phyloP scores from a whole-genome alignment of 345 rosid species.

The Rhodamnia argentea region DNA sequence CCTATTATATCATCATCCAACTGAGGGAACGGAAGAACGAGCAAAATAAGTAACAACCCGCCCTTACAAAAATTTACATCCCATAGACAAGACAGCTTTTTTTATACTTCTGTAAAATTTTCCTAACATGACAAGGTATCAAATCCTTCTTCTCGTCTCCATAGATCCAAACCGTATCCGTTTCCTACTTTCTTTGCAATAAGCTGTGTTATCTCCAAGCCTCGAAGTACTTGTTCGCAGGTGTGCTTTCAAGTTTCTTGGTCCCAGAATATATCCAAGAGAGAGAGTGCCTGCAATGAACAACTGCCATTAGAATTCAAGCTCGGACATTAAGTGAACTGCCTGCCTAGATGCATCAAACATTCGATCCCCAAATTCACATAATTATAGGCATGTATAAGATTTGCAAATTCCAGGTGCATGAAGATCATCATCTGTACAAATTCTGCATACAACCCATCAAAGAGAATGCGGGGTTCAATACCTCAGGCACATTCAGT shows the following conservation, averaged over 20 bases:
- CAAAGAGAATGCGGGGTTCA: background rate
- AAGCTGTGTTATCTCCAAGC: background rate
- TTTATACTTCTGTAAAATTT: background rate
- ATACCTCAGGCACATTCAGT: slow-evolving; percentile 14
- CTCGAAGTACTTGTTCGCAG: background rate
- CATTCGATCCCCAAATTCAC: background rate
- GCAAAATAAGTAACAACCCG: background rate
- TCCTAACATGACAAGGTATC: background rate
- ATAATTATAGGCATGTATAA: background rate
- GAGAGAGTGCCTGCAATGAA: slow-evolving; percentile 3
- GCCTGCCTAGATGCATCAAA: too few relatives aligned
- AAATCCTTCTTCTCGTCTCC: background rate
- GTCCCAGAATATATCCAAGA: slow-evolving; percentile 6
- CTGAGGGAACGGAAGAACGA: background rate
- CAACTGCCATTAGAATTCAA: too few relatives aligned
- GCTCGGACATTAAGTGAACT: too few relatives aligned
- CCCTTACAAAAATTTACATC: background rate
- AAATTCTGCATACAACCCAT: background rate
- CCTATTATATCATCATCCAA: background rate
- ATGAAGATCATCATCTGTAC: background rate
- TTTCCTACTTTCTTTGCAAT: background rate
- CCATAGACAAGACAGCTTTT: background rate
- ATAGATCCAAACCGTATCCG: background rate
- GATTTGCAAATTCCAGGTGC: background rate
- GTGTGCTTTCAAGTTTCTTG: background rate